Evolutionary conservation across 768 basidiomycete genomes (phyloP).

Genomic region (Russula ochroleuca): DNA sequence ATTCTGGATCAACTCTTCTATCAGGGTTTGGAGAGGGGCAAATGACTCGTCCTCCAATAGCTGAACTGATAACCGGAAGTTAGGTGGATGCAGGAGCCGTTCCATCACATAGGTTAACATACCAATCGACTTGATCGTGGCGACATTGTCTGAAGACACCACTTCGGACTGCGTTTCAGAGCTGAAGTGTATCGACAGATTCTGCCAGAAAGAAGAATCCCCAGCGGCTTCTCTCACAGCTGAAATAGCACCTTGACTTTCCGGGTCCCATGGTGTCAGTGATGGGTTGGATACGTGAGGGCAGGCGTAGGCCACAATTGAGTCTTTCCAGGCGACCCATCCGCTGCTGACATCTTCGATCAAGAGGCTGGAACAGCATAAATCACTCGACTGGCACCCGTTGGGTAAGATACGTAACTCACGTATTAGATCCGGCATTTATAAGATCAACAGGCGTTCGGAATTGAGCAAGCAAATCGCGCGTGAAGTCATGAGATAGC

Average conservation of each 20-base stretch:
- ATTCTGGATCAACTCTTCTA: constrained; percentile 61
- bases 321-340: constrained; percentile 61
- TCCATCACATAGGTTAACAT: constrained; percentile 27
- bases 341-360: constrained; percentile 58
- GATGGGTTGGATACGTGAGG: constrained; percentile 49
- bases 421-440: constrained; percentile 42
- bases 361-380: constrained; percentile 40
- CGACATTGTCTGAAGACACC: constrained; percentile 65
- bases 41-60: constrained; percentile 72
- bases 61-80: constrained; percentile 52
- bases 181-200: constrained; percentile 62
- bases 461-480: constrained; percentile 53
- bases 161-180: constrained; percentile 71
- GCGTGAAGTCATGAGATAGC: constrained; percentile 50
- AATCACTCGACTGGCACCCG: constrained; percentile 5
- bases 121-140: constrained; percentile 75
- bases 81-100: not conserved
- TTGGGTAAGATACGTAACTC: constrained; percentile 30
- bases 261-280: constrained; percentile 56
- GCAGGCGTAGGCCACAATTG: constrained; percentile 43
- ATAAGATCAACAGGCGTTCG: constrained; percentile 44
- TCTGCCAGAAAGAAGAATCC: constrained; percentile 59
- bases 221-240: constrained; percentile 47
- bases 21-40: constrained; percentile 51
- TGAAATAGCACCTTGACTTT: constrained; percentile 47